A percentile compares a stretch with the other conserved stretches of the same genome.
These are phyloP conservation scores for Phialemoniopsis sp. DNA, from an alignment of 2,329 filamentous ascomycete species.

Conservation along the genomic window DNA sequence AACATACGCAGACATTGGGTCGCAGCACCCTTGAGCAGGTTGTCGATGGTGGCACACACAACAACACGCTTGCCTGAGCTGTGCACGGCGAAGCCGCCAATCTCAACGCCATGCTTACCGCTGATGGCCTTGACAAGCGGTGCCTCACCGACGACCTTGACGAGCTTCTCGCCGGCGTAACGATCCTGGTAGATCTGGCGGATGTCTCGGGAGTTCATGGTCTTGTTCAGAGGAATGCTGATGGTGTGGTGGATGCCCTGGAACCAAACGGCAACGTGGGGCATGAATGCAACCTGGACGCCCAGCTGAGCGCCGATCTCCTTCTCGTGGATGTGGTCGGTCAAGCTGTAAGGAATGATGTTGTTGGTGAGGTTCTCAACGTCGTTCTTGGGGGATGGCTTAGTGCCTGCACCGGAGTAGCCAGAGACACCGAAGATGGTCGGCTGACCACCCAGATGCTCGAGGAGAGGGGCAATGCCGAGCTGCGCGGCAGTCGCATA, in stretches of 20 bases:
- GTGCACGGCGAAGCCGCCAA: conserved; percentile 94
- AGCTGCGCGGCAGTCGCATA: conserved; percentile 93
- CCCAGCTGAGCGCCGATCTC: conserved; percentile 80
- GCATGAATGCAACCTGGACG: conserved; percentile 74
- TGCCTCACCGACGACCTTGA: conserved; percentile 86
- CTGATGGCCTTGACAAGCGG: conserved; percentile 82
- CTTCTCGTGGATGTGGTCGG: conserved; percentile 90
- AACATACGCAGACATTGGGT: conserved; percentile 87
- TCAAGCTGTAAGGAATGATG: conserved; percentile 85
- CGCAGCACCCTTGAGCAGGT: conserved; percentile 86
- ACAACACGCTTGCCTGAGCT: conserved; percentile 85
- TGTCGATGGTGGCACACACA: conserved; percentile 92
- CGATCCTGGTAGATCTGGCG: conserved; percentile 93
- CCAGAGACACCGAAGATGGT: conserved; percentile 88
- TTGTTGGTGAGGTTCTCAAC: conserved; percentile 79
- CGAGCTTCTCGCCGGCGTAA: conserved; percentile 91
- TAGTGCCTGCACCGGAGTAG: conserved; percentile 92
- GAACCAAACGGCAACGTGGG: conserved; percentile 96
- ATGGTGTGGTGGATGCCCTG: conserved; percentile 92
- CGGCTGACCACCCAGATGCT: conserved; percentile 71
- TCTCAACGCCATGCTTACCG: conserved; percentile 84
- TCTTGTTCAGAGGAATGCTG: conserved; percentile 78
- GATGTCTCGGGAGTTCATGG: conserved; percentile 88
- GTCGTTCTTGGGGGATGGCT: conserved; percentile 92
- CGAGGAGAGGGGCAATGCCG: conserved; percentile 77